These are phyloP conservation scores for Aegilops speltoides DNA, from an alignment of 176 grass and related monocot species.

Conservation along the genomic window DNA sequence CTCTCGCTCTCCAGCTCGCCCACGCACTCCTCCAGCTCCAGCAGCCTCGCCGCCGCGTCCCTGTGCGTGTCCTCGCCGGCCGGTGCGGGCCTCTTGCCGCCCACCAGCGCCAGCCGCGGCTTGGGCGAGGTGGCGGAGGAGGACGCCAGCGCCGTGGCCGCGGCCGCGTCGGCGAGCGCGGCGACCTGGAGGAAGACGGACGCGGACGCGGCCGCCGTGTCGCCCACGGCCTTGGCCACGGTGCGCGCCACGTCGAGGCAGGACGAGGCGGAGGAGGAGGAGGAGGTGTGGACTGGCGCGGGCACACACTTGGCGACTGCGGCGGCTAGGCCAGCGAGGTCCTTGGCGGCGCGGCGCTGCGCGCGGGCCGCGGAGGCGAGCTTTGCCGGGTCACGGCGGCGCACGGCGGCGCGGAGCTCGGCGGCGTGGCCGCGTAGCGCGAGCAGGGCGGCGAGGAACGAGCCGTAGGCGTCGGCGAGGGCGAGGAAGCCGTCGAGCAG, in stretches of 20 bases:
- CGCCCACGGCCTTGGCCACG: slow-evolving; percentile 37
- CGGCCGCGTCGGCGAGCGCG: slow-evolving; percentile 23
- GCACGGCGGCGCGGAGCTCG: slow-evolving; percentile 39
- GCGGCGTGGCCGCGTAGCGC: slow-evolving; percentile 34
- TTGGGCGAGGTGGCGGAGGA: background rate
- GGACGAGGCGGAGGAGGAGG: background rate
- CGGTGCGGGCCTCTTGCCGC: background rate
- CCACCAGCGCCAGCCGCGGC: background rate
- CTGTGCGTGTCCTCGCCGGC: slow-evolving; percentile 28
- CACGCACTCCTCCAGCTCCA: slow-evolving; percentile 54
- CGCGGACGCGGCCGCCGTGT: slow-evolving; percentile 20
- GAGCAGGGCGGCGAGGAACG: slow-evolving; percentile 37
- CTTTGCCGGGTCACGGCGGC: slow-evolving; percentile 33
- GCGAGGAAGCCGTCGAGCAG: slow-evolving; percentile 67
- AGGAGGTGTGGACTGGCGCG: background rate
- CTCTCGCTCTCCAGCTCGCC: slow-evolving; percentile 61
- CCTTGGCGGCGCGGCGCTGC: slow-evolving; percentile 29
- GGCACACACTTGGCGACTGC: background rate
- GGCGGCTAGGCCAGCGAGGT: slow-evolving; percentile 34
- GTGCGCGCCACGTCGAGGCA: slow-evolving; percentile 34
- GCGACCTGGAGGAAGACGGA: slow-evolving; percentile 40
- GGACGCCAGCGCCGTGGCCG: background rate
- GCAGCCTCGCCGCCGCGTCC: slow-evolving; percentile 31
- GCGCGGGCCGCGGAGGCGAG: slow-evolving; percentile 28
- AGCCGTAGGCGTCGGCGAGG: slow-evolving; percentile 60